These are phyloP conservation scores for Xerocomus potaroensis DNA, from an alignment of 768 basidiomycete genomes.

Conservation along the genomic window DNA sequence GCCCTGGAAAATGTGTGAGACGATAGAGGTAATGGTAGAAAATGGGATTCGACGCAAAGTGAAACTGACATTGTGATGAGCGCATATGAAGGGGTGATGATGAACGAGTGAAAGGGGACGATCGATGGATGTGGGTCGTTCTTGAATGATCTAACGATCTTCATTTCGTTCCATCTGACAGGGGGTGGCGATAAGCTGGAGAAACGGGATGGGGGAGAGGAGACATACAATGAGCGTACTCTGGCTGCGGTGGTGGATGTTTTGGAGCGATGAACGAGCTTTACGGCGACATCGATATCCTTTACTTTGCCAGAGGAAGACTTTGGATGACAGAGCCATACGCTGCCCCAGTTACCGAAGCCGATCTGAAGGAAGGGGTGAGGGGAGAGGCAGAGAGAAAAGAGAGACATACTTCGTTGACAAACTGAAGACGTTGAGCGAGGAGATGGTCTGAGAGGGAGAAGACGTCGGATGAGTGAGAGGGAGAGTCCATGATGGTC, in stretches of 20 bases:
- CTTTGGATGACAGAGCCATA: conserved; percentile 75
- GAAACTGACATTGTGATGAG: conserved; percentile 85
- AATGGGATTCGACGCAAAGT: too few relatives aligned
- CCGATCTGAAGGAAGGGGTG: conserved; percentile 60
- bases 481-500: conserved; percentile 21
- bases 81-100: conserved; percentile 87
- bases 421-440: conserved; percentile 66
- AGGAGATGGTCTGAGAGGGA: conserved; percentile 70
- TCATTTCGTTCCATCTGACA: conserved; percentile 96
- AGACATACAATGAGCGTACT: conserved; percentile 75
- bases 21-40: conserved; percentile 1
- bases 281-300: conserved; percentile 72
- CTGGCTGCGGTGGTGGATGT: conserved; percentile 84
- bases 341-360: conserved; percentile 90
- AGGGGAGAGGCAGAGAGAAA: neutral
- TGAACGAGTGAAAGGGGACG: conserved; percentile 90
- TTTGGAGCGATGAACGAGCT: conserved; percentile 84
- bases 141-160: conserved; percentile 83
- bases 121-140: conserved; percentile 86
- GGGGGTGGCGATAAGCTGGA: conserved; percentile 1
- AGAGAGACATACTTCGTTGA: conserved; percentile 56
- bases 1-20: conserved; percentile 51
- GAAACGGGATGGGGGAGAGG: neutral
- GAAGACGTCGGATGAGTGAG: conserved; percentile 53
- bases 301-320: conserved; percentile 40